These are phyloP conservation scores for Ambrosiella cleistominuta DNA, from an alignment of 2,329 filamentous ascomycete genomes.

Conservation along the genomic window DNA sequence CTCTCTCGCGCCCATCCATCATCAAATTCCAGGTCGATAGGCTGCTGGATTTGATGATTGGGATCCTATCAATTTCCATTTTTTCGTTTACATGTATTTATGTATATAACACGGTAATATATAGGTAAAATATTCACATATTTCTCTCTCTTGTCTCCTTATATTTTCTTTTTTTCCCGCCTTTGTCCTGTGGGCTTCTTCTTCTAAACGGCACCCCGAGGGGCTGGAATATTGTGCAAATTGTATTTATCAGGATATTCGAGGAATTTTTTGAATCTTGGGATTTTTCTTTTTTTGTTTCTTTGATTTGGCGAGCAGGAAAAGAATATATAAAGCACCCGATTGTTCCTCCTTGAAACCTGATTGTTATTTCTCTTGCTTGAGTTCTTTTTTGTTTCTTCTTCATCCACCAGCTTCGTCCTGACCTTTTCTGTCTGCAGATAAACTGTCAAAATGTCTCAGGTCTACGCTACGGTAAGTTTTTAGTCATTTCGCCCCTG, in stretches of 20 bases:
- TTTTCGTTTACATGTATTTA: too few species aligned
- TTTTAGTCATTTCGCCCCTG: background rate
- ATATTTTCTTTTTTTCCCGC: background rate
- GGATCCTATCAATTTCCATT: too few species aligned
- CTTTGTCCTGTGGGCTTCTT: background rate
- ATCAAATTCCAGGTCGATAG: too few species aligned
- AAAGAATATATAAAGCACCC: background rate
- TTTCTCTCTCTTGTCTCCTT: too few species aligned
- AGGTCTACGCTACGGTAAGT: conserved; percentile 9
- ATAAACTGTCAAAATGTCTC: conserved; percentile 7
- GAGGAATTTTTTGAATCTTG: background rate
- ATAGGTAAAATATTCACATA: too few species aligned
- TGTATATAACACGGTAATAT: too few species aligned
- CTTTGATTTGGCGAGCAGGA: background rate
- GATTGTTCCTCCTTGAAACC: background rate
- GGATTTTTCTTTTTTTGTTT: background rate
- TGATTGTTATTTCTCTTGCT: background rate
- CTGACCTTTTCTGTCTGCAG: background rate
- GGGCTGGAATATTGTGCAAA: background rate
- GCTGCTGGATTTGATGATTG: too few species aligned
- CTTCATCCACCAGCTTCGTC: conserved; percentile 5
- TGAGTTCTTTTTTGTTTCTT: conserved; percentile 9
- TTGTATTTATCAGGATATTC: background rate
- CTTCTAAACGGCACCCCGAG: too few species aligned
- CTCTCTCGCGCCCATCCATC: background rate